phyloP scores from a whole-genome alignment of 192 early-diverging fungal genomes.

The Umbelopsis sp. region DNA sequence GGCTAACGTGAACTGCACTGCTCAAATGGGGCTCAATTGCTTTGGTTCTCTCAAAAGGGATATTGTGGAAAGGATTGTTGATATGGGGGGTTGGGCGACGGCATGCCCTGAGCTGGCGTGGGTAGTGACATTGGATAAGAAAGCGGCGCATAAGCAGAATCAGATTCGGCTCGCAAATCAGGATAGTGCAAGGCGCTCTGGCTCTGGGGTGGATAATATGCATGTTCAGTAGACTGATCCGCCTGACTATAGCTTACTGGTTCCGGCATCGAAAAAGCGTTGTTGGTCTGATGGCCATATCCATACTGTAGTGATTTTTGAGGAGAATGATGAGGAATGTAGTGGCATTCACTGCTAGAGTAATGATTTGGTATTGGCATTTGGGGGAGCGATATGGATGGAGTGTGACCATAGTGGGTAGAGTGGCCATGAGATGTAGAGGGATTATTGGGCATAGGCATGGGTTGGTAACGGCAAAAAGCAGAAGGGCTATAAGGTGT shows the following conservation, averaged over 20 bases:
- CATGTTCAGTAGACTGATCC: neutral
- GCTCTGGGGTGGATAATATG: neutral
- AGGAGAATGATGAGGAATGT: neutral
- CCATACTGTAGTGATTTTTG: neutral
- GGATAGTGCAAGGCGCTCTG: neutral
- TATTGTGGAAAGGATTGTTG: neutral
- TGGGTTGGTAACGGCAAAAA: neutral
- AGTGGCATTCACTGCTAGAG: neutral
- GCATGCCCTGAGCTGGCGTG: neutral
- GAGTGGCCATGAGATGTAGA: neutral
- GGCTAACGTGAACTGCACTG: no score
- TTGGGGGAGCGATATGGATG: neutral
- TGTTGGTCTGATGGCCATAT: neutral
- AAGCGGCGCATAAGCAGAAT: constrained; percentile 1
- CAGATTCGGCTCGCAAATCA: neutral
- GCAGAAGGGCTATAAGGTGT: neutral
- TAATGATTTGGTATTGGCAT: neutral
- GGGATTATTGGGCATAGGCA: neutral
- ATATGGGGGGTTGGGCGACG: neutral
- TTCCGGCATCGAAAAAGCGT: neutral
- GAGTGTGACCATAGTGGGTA: neutral
- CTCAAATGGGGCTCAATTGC: no score
- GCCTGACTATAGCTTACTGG: neutral
- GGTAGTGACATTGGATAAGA: neutral
- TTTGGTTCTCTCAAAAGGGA: neutral